Conservation (phyloP, 768 basidiomycete species). For the Kockovaella imperatae region DNA sequence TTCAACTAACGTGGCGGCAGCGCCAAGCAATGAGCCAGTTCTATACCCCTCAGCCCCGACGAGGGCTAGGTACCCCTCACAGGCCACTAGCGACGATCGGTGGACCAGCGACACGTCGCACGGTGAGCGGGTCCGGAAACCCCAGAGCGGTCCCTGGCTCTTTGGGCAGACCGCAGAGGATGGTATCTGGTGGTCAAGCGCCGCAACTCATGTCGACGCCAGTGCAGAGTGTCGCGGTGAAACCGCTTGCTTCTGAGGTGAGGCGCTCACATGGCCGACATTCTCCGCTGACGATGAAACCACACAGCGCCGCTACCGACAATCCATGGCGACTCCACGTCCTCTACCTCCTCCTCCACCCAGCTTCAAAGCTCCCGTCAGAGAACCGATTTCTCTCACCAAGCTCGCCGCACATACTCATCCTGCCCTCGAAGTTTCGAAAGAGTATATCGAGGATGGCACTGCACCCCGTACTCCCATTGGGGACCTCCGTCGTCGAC, state of each 20-base stretch:
- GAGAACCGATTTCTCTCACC: conserved; percentile 7
- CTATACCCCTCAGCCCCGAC: conserved; percentile 36
- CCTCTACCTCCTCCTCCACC: conserved; percentile 30
- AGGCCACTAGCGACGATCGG: not conserved
- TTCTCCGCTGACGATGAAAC: conserved; percentile 6
- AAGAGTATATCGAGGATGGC: not conserved
- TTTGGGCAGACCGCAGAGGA: not conserved
- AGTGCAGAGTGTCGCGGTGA: conserved; percentile 1
- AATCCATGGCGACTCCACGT: conserved; percentile 36
- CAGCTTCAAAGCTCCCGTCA: conserved; percentile 27
- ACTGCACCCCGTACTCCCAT: not conserved
- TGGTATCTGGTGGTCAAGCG: not conserved
- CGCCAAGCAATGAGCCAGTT: conserved; percentile 14
- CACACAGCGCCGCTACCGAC: conserved; percentile 17
- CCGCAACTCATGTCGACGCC: not conserved
- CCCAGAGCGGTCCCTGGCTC: not conserved
- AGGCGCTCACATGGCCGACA: not conserved
- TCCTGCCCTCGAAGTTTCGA: conserved; percentile 3
- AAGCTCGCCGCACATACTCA: conserved; percentile 11
- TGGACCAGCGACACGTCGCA: not conserved
- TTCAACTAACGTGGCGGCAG: conserved; percentile 2
- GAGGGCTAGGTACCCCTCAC: not conserved
- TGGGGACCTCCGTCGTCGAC: not conserved
- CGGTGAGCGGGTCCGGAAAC: not conserved
- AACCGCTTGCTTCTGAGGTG: not conserved